Evolutionary conservation across 176 grass and related monocot species (phyloP), one percentile per base, ranked within the genome.

Genomic region (Musa schizocarpa): DNA sequence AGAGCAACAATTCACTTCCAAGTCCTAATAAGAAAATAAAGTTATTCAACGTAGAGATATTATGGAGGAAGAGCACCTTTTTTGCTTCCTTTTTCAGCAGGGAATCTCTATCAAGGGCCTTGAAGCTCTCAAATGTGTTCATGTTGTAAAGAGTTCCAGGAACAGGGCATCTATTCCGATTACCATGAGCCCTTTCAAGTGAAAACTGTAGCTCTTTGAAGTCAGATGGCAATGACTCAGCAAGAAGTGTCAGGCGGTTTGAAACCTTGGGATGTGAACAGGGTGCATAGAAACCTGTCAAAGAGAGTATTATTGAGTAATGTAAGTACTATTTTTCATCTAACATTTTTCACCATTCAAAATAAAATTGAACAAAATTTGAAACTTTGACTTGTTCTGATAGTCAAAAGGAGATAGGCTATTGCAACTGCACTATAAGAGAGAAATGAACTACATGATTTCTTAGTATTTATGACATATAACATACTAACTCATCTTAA

Each of bases 61-160:
- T 50, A 56, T n/a, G 17, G 51, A 25, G 79, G 70, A 70, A 56
- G 65, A 77, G 52, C 74, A 93, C 95, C 88, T 86, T 93, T 71
- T 89, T 91, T 65, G 86, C 88, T 83, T 93, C 88, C 19, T 29
- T 14, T 78, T 71, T 87, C 16, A 93, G 71, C 69, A 98, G 76
- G 50, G 74, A 61, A 8, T 59, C 69, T 26, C 51, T 82, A 20
- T 98, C 88, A 48, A 98, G 78, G 29, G 83, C 69, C 56, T 82
- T 72, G 54, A 98, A 93, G 55, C 82, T 89, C 13, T 72, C 63
- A 78, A 89, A 80, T 61, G 89, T 98, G 78, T 98, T 98, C 75
- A 84, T 98, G 71, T 98, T 98, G 69, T 93, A 74, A 74, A 98
- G 80, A 52, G 81, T 93, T 76, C 95, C 95, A 13, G 84, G 86